Percentiles rank a stretch among this genome's conserved stretches.
Conservation (phyloP, 2,329 filamentous ascomycete genomes). For the Pestalotiopsis sp. region DNA sequence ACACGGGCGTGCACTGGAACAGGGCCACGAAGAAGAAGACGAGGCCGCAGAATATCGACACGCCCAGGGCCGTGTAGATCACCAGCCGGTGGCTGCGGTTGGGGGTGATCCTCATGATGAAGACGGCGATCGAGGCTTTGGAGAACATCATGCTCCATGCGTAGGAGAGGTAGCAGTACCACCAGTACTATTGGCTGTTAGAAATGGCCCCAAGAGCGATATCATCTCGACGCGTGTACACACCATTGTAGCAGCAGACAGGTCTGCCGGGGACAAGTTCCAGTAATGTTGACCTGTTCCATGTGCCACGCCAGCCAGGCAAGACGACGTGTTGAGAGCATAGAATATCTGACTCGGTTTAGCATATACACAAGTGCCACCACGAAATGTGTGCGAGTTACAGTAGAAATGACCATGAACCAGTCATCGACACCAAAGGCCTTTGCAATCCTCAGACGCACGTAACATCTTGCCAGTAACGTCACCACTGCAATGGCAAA, state of each 20-base stretch:
- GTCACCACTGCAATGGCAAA: neutral
- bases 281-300: slow-evolving; percentile 1
- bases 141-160: slow-evolving; percentile 22
- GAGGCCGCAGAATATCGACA: slow-evolving; percentile 20
- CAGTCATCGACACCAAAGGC: slow-evolving; percentile 18
- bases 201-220: too few relatives aligned
- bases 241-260: neutral
- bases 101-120: slow-evolving; percentile 25
- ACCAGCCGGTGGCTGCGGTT: slow-evolving; percentile 20
- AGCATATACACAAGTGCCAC: neutral
- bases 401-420: slow-evolving; percentile 19
- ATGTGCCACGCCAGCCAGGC: slow-evolving; percentile 2
- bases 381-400: neutral
- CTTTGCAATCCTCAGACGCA: slow-evolving; percentile 13
- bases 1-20: slow-evolving; percentile 23
- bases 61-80: slow-evolving; percentile 21
- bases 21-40: slow-evolving; percentile 27
- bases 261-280: neutral
- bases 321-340: neutral
- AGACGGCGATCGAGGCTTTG: slow-evolving; percentile 25
- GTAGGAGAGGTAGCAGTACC: slow-evolving; percentile 25
- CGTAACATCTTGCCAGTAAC: neutral
- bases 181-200: slow-evolving; percentile 22
- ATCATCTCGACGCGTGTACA: neutral
- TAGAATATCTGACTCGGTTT: neutral